Evolutionary conservation across 2,329 filamentous ascomycete genomes (phyloP), one percentile per base, ranked within the genome.

Genomic region (Sarocladium strictum): DNA sequence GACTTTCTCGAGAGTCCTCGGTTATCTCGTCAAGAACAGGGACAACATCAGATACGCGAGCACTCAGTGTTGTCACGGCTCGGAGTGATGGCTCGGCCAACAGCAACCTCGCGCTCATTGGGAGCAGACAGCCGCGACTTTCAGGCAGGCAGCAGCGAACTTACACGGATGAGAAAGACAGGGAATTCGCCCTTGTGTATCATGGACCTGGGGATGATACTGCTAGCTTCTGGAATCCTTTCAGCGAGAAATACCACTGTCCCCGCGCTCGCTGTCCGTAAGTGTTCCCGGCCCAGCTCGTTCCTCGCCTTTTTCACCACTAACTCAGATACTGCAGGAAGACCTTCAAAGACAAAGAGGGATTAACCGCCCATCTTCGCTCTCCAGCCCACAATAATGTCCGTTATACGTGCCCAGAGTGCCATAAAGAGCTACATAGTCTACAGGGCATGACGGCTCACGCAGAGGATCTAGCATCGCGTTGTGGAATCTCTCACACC

Each of bases 261-360:
- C 83, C 83, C 0, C 74, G 78, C 54, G 58, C 60, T 1, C 60
- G 64, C 2, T 86, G 84, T 74, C 67, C 69, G 74, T 80, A 69
- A 70, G 72, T 66, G 10, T 6, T 9, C 17, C 11, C 14, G 17
- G 19, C 7, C 17, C 9, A 3, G 38, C n/a, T 21, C 38, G 9
- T 17, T n/a, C n/a, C n/a, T n/a, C n/a, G n/a, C 19, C n/a, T 43
- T 9, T 17, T 43, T 23, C 19, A 4, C n/a, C n/a, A 23, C 14
- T 43, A 17, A 21, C 38, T 21, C 21, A 19, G 19, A 11, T 23
- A 19, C 5, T 4, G 6, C 27, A 78, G 75, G 1, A 76, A 76
- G 55, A 67, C 66, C 2, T 77, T 74, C 62, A 66, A 67, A 35
- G 65, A 56, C 0, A 56, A 61, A 1, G 32, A 35, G 0, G 67